A percentile compares a stretch with the other conserved stretches of the same genome.
phyloP scores from a whole-genome alignment of 305 asterid species.

The Fraxinus xanthoxyloides region DNA sequence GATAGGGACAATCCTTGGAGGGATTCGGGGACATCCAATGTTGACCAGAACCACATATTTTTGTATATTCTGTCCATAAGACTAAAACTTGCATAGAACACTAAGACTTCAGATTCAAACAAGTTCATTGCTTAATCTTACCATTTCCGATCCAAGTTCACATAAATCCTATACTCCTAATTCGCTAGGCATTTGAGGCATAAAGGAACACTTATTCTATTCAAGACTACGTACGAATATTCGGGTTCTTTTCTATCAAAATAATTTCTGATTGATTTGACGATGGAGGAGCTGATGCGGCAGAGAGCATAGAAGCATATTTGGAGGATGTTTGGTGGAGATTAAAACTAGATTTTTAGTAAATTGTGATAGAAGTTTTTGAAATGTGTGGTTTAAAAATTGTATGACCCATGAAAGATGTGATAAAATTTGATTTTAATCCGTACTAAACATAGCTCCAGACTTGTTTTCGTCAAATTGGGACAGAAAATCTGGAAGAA shows the following conservation, averaged over 20 bases:
- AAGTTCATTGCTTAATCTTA: conserved; percentile 21
- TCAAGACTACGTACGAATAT: background rate
- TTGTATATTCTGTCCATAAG: background rate
- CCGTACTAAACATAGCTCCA: too few species aligned
- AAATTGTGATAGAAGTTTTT: too few species aligned
- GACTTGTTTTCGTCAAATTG: conserved; percentile 16
- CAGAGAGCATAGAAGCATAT: background rate
- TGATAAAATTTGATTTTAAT: too few species aligned
- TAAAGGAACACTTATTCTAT: conserved; percentile 18
- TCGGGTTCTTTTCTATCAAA: background rate
- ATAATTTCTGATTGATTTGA: background rate
- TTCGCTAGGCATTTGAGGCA: conserved; percentile 28
- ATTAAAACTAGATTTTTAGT: too few species aligned
- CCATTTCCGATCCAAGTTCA: conserved; percentile 34
- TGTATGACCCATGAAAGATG: too few species aligned
- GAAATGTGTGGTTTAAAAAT: too few species aligned
- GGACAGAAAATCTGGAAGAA: conserved; percentile 11
- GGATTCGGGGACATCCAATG: too few species aligned
- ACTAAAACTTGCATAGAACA: background rate
- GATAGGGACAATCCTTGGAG: too few species aligned
- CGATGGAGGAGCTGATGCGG: background rate
- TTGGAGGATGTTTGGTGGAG: too few species aligned
- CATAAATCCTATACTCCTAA: conserved; percentile 29
- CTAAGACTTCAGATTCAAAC: background rate
- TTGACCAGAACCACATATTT: background rate